A percentile compares a stretch with the other conserved stretches of the same genome.
phyloP scores from a whole-genome alignment of 768 basidiomycete genomes.

The Dioszegia aurantiaca region DNA sequence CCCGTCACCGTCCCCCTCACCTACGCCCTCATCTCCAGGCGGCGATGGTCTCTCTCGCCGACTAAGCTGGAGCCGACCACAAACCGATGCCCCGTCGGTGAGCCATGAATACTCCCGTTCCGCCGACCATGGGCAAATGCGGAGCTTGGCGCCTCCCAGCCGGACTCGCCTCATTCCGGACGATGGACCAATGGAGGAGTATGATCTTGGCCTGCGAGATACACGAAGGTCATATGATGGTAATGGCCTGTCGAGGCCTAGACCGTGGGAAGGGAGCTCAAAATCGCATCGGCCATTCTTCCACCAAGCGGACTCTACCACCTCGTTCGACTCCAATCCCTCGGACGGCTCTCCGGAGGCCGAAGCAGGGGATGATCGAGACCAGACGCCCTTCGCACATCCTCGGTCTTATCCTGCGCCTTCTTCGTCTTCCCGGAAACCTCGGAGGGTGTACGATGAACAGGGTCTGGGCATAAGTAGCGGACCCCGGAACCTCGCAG shows the following conservation, averaged over 20 bases:
- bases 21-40: conserved; percentile 29
- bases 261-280: neutral
- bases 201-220: conserved; percentile 14
- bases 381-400: conserved; percentile 1
- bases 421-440: neutral
- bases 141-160: conserved; percentile 9
- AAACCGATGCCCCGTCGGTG: neutral
- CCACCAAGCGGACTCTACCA: conserved; percentile 10
- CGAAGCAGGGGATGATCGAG: neutral
- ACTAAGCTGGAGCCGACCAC: conserved; percentile 34
- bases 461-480: conserved; percentile 26
- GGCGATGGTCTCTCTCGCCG: conserved; percentile 33
- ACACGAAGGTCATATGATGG: neutral
- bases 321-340: conserved; percentile 2
- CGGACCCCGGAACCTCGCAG: conserved; percentile 14
- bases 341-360: conserved; percentile 1
- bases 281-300: conserved; percentile 13
- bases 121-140: neutral
- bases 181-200: conserved; percentile 19
- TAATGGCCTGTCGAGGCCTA: neutral
- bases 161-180: conserved; percentile 3
- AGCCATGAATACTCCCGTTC: too few species aligned
- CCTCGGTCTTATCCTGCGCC: neutral
- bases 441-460: conserved; percentile 23
- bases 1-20: conserved; percentile 29